Evolutionary conservation across 2,329 filamentous ascomycete genomes (phyloP), one percentile per base, ranked within the genome.

Genomic region (Boeremia exigua): DNA sequence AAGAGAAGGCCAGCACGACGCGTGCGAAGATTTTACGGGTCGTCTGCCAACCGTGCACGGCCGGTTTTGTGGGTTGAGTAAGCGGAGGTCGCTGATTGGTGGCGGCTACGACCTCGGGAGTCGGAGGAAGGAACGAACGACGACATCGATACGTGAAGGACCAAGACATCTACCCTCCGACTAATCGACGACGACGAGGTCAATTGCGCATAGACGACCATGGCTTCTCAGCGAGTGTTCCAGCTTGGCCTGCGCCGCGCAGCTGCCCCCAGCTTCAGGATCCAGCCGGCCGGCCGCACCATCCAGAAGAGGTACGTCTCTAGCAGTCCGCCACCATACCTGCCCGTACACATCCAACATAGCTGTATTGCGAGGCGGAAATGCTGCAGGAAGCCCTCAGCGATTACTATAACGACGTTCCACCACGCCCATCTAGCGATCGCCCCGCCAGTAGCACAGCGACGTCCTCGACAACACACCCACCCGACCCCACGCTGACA

Each of bases 241-340:
- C 75, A 78, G 65, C 72, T 79, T 61, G 74, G 77, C 33, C 74
- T 78, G 60, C 77, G 75, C 66, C 75, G 73, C 54, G 70, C 74
- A 32, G 71, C 69, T 29, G 73, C 73, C 43, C 80, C 79, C 58
- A 74, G 72, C 33, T 69, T 82, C 60, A 74, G 73, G 54, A 67
- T 75, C 54, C 69, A 74, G 59, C 70, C 73, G 37, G 72, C 67
- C 36, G 72, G 73, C 65, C 71, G 70, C 63, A 73, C 77, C 58
- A 72, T 77, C 47, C 81, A 83, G 70, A 77, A 77, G 62, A 79
- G 82, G 82, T 83, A 77, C 62, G 69, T 48, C 38, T 60, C 34
- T 59, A 59, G 66, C 58, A 58, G 29, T 12, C 11, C 28, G 32
- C 28, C 34, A 39, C 6, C 17, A 12, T 17, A 10, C 14, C 12